A percentile compares a stretch with the other conserved stretches of the same genome.
Evolutionary conservation across 306 rosid species (phyloP).

Genomic region (Cucurbita maxima): DNA sequence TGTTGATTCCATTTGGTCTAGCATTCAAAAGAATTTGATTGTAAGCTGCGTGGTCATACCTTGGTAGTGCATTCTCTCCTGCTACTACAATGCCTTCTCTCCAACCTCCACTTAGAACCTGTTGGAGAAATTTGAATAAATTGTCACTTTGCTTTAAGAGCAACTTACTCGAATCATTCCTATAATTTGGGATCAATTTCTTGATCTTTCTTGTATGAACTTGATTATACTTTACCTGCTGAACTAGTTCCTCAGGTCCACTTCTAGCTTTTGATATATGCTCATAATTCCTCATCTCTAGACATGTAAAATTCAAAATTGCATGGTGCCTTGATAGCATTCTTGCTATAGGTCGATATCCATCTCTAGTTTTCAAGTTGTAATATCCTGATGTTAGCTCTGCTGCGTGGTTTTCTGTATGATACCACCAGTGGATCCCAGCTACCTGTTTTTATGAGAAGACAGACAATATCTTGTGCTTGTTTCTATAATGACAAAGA

Average conservation of each 20-base stretch:
- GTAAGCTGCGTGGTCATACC: conserved; percentile 45
- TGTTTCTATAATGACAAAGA: not conserved
- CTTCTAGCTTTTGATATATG: conserved; percentile 40
- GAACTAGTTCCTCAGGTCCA: conserved; percentile 73
- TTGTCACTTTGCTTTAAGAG: not conserved
- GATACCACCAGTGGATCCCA: conserved; percentile 97
- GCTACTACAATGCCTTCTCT: conserved; percentile 63
- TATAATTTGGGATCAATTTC: not conserved
- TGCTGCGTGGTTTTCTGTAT: conserved; percentile 57
- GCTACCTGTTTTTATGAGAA: conserved; percentile 42
- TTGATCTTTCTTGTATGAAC: not conserved
- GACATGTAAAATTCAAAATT: conserved; percentile 69
- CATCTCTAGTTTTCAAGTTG: conserved; percentile 62
- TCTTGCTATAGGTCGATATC: conserved; percentile 78
- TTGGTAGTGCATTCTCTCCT: conserved; percentile 81
- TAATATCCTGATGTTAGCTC: conserved; percentile 88
- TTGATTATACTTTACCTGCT: conserved; percentile 34
- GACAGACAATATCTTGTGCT: not conserved
- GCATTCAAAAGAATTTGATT: conserved; percentile 79
- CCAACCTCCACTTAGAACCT: conserved; percentile 69
- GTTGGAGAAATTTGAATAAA: not conserved
- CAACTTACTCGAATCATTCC: not conserved
- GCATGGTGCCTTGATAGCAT: conserved; percentile 60
- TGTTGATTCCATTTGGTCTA: conserved; percentile 61
- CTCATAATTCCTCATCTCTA: conserved; percentile 78